Percentiles rank a stretch among this genome's conserved stretches.
These are phyloP conservation scores for Leccinum boreale DNA, from an alignment of 768 basidiomycete genomes.

Conservation along the genomic window DNA sequence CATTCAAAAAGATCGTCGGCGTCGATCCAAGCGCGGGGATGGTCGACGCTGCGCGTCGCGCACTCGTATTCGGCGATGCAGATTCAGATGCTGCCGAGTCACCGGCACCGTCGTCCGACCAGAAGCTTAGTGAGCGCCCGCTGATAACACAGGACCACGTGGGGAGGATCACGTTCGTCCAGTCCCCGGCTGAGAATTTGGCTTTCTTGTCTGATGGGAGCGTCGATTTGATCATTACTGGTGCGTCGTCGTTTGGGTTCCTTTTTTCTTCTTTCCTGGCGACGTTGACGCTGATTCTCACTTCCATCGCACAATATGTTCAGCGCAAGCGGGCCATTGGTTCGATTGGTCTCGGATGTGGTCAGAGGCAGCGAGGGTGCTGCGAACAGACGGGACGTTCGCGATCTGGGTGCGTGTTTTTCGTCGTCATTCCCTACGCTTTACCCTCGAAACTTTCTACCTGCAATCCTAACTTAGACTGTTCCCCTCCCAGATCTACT, in stretches of 20 bases:
- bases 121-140: not conserved
- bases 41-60: constrained; percentile 52
- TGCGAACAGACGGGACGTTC: constrained; percentile 58
- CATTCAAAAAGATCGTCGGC: constrained; percentile 62
- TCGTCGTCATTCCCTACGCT: not conserved
- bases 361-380: constrained; percentile 59
- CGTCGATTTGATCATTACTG: constrained; percentile 64
- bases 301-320: not conserved
- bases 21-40: constrained; percentile 73
- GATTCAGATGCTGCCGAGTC: constrained; percentile 10
- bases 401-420: constrained; percentile 64
- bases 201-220: constrained; percentile 44
- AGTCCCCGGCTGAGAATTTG: constrained; percentile 55
- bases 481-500: constrained; percentile 45
- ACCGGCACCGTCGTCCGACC: not conserved
- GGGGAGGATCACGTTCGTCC: constrained; percentile 32
- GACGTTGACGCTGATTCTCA: not conserved
- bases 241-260: constrained; percentile 29
- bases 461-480: no score
- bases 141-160: not conserved
- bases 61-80: not conserved
- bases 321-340: constrained; percentile 83
- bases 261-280: not conserved
- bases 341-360: constrained; percentile 73
- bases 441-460: not conserved